phyloP scores from a whole-genome alignment of 129 eudicot genomes.

The Pseudognaphalium luteoalbum region DNA sequence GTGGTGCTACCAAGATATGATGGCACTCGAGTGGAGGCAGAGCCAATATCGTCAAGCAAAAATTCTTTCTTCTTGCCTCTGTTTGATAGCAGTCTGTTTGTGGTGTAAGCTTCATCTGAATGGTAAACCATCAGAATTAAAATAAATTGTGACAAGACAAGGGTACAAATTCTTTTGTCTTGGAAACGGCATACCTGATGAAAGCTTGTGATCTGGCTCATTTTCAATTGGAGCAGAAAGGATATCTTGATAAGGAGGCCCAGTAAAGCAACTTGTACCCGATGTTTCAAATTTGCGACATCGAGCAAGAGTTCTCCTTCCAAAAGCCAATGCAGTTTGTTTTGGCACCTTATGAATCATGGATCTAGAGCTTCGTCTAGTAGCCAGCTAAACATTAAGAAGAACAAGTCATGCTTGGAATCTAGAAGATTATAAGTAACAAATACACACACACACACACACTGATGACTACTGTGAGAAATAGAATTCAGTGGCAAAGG shows the following conservation, averaged over 20 bases:
- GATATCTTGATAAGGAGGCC: conserved; percentile 62
- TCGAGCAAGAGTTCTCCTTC: conserved; percentile 59
- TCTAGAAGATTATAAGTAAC: not conserved
- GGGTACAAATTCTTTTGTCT: not conserved
- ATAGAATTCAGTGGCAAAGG: not conserved
- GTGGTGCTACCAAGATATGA: conserved; percentile 12
- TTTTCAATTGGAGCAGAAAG: conserved; percentile 44
- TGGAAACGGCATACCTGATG: conserved; percentile 29
- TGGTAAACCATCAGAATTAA: not conserved
- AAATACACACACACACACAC: not conserved
- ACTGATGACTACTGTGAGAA: not conserved
- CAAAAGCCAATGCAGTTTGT: conserved; percentile 71
- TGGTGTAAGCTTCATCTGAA: conserved; percentile 58
- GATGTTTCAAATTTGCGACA: conserved; percentile 58
- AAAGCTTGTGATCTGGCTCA: conserved; percentile 35
- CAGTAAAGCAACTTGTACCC: conserved; percentile 70
- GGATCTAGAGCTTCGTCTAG: conserved; percentile 57
- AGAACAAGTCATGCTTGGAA: conserved; percentile 3
- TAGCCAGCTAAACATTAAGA: conserved; percentile 46
- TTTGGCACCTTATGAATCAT: conserved; percentile 60
- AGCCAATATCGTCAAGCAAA: conserved; percentile 56
- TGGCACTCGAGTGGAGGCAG: conserved; percentile 1
- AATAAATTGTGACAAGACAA: not conserved
- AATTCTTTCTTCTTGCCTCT: conserved; percentile 76
- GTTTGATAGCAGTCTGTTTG: conserved; percentile 60